Base-by-base conservation (phyloP, 1,139 yeast genomes). In the Hyphopichia fennica region DNA sequence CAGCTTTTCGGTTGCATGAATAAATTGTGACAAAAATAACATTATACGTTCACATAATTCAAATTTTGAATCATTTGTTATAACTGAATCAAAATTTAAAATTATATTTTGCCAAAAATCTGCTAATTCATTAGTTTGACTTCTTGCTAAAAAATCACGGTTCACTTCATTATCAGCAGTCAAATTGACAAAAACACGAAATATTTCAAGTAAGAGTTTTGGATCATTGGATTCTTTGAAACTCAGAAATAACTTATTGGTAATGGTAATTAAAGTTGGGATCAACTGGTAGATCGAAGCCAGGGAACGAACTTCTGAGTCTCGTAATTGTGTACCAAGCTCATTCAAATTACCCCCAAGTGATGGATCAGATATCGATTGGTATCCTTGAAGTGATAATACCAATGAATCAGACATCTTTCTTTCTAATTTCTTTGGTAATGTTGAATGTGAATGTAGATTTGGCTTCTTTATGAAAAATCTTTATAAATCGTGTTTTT, bases 81-180 rank as follows among this genome's bases (percentile, higher is more conserved):
- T 11, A 4, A 25, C 13, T n/a, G 11, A n/a, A 29, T n/a, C 16
- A 6, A 45, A 36, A 3, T 30, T 35, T 11, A 29, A 32, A 8
- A 36, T 33, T 3, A 48, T 18, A n/a, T 42, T 28, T 27, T 30
- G 29, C 72, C 72, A 66, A 40, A 66, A 58, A 23, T 40, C 42
- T n/a, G 39, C 38, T 15, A 48, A 44, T 13, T 45, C 42, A 10
- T 46, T 35, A 13, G 36, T 30, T 18, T 19, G 15, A 15, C 32
- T 30, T 25, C 41, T 34, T 38, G 52, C 49, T 22, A 69, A 41
- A 27, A 44, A 51, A 2, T 44, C 45, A 30, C 77, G 43, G 51
- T 72, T 72, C 8, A 41, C 42, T 41, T 67, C 73, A 46, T 59
- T 67, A 47, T 65, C 67, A 5, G 78, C 77, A 35, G 64, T 51